Base-by-base conservation (phyloP, 164 flowering plant species). In the Tinospora cordifolia region DNA sequence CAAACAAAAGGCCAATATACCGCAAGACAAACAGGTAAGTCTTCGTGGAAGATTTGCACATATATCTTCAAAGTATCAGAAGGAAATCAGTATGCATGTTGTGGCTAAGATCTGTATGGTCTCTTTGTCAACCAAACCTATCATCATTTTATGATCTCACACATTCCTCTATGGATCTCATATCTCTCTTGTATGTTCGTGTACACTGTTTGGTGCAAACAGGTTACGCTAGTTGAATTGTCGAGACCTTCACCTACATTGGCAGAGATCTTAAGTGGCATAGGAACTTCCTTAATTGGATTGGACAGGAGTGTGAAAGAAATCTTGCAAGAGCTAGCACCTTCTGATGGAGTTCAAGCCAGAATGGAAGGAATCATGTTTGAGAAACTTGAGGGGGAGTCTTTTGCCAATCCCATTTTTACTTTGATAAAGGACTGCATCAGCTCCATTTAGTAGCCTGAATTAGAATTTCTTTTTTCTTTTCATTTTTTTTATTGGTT, bases 301-400 rank as follows among this genome's bases (percentile, higher is more conserved):
- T 88, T 87, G 8, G 90, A 90, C 70, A 74, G 72, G 72, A 76
- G 88, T 15, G 25, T 81, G 70, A 88, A 82, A 71, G 87, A 72
- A 69, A 65, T 93, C 51, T 68, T 85, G 40, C 85, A 85, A 59
- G 90, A 84, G 51, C 63, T 90, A 75, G 74, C 86, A 71, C 80
- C 74, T 47, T 74, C 84, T 7, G 86, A 86, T 67, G 91, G 88
- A 67, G 87, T 93, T 72, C 96, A 93, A 79, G 97, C 97, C 51
- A 85, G 96, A 73, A 91, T 91, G 96, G 97, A 93, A 66, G 97
- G 97, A 25, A 87, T 91, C 69, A 38, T 93, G 81, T 83, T 86
- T 75, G 87, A 91, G 81, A 80, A 79, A 74, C 60, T 87, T 49
- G 88, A 84, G 46, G 86, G 81, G 63, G 65, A 76, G 62, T 75